These are phyloP conservation scores for Sclerotinia subarctica DNA, from an alignment of 2,329 filamentous ascomycete species.

Conservation along the genomic window DNA sequence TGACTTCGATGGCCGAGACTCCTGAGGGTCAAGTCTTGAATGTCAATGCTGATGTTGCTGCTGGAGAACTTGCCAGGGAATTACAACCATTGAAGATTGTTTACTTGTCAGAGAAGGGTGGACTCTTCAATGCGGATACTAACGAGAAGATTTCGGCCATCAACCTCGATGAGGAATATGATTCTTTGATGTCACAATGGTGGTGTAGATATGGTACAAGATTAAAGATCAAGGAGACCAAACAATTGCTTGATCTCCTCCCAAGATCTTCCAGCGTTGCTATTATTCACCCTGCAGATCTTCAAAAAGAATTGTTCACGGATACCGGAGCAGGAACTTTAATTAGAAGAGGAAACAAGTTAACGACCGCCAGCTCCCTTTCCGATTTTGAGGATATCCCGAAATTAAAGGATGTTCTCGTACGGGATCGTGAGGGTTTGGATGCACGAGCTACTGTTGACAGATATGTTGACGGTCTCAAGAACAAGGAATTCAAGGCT, in stretches of 20 bases:
- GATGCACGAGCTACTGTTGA: constrained; percentile 83
- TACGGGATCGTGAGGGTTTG: constrained; percentile 76
- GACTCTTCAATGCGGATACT: constrained; percentile 89
- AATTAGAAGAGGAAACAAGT: constrained; percentile 87
- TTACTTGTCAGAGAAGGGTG: constrained; percentile 97
- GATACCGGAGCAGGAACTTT: constrained; percentile 92
- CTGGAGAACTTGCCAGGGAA: constrained; percentile 83
- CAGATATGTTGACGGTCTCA: constrained; percentile 76
- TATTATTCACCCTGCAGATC: constrained; percentile 92
- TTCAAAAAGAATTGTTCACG: constrained; percentile 96
- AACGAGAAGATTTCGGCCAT: constrained; percentile 95
- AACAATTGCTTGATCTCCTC: constrained; percentile 83
- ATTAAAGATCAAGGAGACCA: constrained; percentile 97
- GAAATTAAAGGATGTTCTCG: constrained; percentile 76
- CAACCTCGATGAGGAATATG: constrained; percentile 95
- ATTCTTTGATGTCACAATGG: constrained; percentile 84
- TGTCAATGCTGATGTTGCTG: constrained; percentile 96
- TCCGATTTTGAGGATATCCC: constrained; percentile 72
- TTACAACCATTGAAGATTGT: constrained; percentile 96
- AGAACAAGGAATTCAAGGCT: constrained; percentile 77
- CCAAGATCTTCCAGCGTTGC: constrained; percentile 92
- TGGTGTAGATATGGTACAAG: constrained; percentile 96
- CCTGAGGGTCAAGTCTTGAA: constrained; percentile 90
- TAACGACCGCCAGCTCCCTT: constrained; percentile 69
- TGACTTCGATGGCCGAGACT: constrained; percentile 96